Conservation (phyloP, 192 early-diverging fungal species). For the Mortierella antarctica region DNA sequence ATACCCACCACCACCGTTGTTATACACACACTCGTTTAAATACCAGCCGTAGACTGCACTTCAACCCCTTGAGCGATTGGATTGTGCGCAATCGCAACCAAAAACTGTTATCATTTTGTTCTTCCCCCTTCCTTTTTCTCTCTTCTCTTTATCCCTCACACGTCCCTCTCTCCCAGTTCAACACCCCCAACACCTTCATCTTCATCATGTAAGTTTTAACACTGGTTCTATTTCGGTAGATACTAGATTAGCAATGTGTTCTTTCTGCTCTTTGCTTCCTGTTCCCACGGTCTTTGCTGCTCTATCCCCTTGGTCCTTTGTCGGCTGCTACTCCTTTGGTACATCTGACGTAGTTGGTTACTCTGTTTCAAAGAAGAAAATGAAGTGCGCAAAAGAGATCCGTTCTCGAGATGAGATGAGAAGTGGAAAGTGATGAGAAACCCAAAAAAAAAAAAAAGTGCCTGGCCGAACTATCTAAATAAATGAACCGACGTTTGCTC, state of each 20-base stretch:
- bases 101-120: background rate
- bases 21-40: too few species aligned
- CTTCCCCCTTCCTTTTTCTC: background rate
- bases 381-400: conserved; percentile 1
- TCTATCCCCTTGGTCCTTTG: background rate
- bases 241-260: background rate
- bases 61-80: too few species aligned
- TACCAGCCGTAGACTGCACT: too few species aligned
- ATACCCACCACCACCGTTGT: too few species aligned
- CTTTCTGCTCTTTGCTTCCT: background rate
- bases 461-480: background rate
- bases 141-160: background rate
- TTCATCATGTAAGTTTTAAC: conserved; percentile 28
- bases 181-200: background rate
- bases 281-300: background rate
- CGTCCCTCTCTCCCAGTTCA: background rate
- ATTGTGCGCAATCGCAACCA: too few species aligned
- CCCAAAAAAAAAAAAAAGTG: background rate
- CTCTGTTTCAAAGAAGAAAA: background rate
- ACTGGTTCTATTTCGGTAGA: background rate
- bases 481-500: conserved; percentile 1
- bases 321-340: background rate
- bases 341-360: background rate
- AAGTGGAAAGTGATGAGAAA: background rate
- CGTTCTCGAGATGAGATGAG: background rate